Conservation (phyloP, 108 stramenopile genomes). For the Pseudonitzschia delicatissima region DNA sequence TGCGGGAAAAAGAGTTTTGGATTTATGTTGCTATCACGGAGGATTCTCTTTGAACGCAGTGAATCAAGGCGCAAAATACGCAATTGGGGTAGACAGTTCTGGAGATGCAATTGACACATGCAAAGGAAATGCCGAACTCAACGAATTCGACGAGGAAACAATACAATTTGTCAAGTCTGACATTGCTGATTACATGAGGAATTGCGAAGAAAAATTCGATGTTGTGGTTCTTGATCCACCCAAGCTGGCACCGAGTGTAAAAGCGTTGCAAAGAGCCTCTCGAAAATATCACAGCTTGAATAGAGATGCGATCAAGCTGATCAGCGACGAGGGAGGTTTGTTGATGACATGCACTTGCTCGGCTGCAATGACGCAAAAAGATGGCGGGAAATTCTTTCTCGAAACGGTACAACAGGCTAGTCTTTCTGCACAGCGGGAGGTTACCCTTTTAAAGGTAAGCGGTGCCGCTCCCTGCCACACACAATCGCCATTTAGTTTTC, state of each 20-base stretch:
- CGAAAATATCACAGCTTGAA: constrained; percentile 90
- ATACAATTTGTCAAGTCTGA: constrained; percentile 69
- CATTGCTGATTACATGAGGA: constrained; percentile 74
- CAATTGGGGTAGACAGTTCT: constrained; percentile 84
- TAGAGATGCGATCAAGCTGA: constrained; percentile 82
- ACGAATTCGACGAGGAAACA: constrained; percentile 49
- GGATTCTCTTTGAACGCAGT: constrained; percentile 86
- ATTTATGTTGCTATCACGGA: constrained; percentile 89
- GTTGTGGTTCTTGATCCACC: constrained; percentile 92
- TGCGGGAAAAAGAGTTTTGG: constrained; percentile 69
- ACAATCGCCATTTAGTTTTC: constrained; percentile 69
- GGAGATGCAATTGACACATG: constrained; percentile 78
- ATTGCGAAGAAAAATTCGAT: constrained; percentile 58
- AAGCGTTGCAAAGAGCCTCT: constrained; percentile 60
- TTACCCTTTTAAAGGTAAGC: constrained; percentile 58
- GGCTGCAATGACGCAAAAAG: constrained; percentile 92
- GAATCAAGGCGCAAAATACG: constrained; percentile 52
- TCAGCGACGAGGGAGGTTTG: constrained; percentile 72
- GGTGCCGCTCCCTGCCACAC: constrained; percentile 85
- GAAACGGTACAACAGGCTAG: constrained; percentile 73
- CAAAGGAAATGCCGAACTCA: constrained; percentile 66
- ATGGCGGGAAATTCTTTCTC: constrained; percentile 81
- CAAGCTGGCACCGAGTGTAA: constrained; percentile 86
- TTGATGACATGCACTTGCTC: constrained; percentile 93
- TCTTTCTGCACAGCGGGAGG: constrained; percentile 56